These are phyloP conservation scores for Triticum aestivum DNA, from an alignment of 176 grass and related monocot genomes.

Conservation along the genomic window IWGSC_CS_RefSeq_v2.1 NC_057811.1:325269035-325269534, in stretches of 20 bases:
- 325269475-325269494: conserved; percentile 33
- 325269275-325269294: not conserved
- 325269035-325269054: not conserved
- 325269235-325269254: not conserved
- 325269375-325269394: not conserved
- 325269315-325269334: not conserved
- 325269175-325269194: not conserved
- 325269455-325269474: not conserved
- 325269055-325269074: conserved; percentile 24
- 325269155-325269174: not conserved
- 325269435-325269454: not conserved
- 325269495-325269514: conserved; percentile 27
- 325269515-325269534: conserved; percentile 25
- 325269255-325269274: not conserved
- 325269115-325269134: conserved; percentile 16
- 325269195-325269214: not conserved
- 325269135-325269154: not conserved
- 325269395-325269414: conserved; percentile 30
- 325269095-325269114: conserved; percentile 21
- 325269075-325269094: conserved; percentile 44
- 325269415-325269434: conserved; percentile 17
- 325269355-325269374: not conserved
- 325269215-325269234: conserved; percentile 1
- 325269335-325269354: not conserved
- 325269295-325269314: not conserved